phyloP scores from a whole-genome alignment of 2,329 filamentous ascomycete genomes.

The Fusarium sp. region DNA sequence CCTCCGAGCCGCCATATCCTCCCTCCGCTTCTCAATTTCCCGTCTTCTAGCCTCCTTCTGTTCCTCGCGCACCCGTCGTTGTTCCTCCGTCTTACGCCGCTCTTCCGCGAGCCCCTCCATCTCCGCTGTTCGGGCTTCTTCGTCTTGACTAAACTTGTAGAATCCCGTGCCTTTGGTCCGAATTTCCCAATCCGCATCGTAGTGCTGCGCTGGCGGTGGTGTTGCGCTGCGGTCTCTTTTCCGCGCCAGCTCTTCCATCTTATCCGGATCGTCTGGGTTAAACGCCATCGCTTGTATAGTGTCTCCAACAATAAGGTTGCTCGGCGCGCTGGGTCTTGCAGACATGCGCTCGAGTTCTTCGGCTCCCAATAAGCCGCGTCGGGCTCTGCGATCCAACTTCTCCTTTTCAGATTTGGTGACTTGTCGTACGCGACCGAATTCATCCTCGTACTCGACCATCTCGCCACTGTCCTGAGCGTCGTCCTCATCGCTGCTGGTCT shows the following conservation, averaged over 20 bases:
- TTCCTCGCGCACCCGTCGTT: slow-evolving; percentile 66
- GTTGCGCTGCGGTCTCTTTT: slow-evolving; percentile 84
- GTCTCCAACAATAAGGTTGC: slow-evolving; percentile 84
- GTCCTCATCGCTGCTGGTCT: slow-evolving; percentile 53
- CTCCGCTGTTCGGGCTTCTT: slow-evolving; percentile 72
- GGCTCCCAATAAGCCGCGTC: slow-evolving; percentile 64
- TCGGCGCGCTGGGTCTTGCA: slow-evolving; percentile 74
- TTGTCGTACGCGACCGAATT: slow-evolving; percentile 85
- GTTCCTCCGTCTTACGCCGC: slow-evolving; percentile 74
- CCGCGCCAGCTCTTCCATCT: slow-evolving; percentile 82
- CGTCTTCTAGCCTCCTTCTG: slow-evolving; percentile 68
- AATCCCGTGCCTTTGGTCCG: slow-evolving; percentile 91
- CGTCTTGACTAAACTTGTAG: slow-evolving; percentile 86
- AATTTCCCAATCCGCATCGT: slow-evolving; percentile 86
- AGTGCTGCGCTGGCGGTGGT: slow-evolving; percentile 84
- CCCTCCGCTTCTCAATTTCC: slow-evolving; percentile 73
- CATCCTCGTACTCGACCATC: slow-evolving; percentile 88
- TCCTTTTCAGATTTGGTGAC: slow-evolving; percentile 78
- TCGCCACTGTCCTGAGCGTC: slow-evolving; percentile 65
- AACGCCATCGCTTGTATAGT: slow-evolving; percentile 87
- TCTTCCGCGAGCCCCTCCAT: slow-evolving; percentile 80
- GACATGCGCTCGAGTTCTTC: slow-evolving; percentile 76
- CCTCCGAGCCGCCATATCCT: slow-evolving; percentile 70
- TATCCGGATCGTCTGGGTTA: slow-evolving; percentile 75
- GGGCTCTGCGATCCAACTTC: slow-evolving; percentile 67